Evolutionary conservation across 306 rosid genomes (phyloP).

Genomic region (Mimosa bimucronata): DNA sequence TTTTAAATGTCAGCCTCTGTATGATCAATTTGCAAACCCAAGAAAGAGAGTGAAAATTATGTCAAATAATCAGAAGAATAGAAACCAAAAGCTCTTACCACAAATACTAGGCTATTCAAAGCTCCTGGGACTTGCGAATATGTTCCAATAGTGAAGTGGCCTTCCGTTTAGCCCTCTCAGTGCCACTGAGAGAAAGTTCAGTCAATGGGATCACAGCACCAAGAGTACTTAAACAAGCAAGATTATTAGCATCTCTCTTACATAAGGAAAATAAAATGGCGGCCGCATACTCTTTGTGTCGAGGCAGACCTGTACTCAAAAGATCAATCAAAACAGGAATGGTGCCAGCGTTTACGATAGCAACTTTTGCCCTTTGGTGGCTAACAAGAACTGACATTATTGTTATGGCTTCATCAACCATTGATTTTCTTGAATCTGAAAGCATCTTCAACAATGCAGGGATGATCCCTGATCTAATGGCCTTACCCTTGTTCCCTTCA

Average conservation of each 20-base stretch:
- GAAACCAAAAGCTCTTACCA: conserved; percentile 35
- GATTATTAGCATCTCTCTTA: conserved; percentile 79
- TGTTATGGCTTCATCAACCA: conserved; percentile 91
- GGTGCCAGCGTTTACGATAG: conserved; percentile 76
- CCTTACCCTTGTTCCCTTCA: conserved; percentile 93
- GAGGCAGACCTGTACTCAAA: conserved; percentile 79
- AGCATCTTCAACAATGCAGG: conserved; percentile 82
- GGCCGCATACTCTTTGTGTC: conserved; percentile 83
- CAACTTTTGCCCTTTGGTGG: conserved; percentile 84
- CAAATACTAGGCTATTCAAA: conserved; percentile 41
- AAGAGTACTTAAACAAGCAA: conserved; percentile 79
- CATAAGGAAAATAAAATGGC: conserved; percentile 87
- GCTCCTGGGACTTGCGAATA: conserved; percentile 71
- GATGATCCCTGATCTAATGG: conserved; percentile 81
- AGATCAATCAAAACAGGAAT: conserved; percentile 91
- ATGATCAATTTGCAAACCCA: conserved; percentile 56
- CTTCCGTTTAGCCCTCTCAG: conserved; percentile 92
- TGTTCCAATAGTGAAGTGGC: conserved; percentile 86
- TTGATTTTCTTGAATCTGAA: conserved; percentile 72
- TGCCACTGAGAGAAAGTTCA: conserved; percentile 73
- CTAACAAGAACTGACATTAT: conserved; percentile 90
- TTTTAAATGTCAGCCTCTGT: conserved; percentile 47
- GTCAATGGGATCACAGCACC: conserved; percentile 83
- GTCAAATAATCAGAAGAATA: conserved; percentile 51
- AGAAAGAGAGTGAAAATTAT: conserved; percentile 42